Evolutionary conservation across 805 yeast genomes (phyloP).

Genomic region (Ascoidea asiatica): DNA sequence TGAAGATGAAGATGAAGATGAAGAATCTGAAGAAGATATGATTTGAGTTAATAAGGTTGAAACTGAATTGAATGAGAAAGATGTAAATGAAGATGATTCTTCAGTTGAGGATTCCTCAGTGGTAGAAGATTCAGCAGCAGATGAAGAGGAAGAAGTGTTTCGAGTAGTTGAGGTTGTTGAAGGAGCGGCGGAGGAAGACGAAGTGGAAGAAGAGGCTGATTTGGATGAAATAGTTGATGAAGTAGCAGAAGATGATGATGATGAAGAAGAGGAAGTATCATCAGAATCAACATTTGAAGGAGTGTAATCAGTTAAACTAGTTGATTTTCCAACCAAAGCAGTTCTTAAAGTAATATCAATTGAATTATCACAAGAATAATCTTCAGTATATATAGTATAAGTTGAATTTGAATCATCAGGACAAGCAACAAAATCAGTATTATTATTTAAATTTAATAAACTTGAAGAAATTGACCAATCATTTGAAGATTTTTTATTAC

Average conservation of each 20-base stretch:
- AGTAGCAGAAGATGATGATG: neutral
- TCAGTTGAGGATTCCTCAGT: neutral
- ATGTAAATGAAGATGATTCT: neutral
- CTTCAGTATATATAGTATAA: neutral
- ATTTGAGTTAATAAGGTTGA: neutral
- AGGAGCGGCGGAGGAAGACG: neutral
- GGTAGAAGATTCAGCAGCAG: neutral
- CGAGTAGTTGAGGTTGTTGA: neutral
- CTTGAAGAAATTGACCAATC: neutral
- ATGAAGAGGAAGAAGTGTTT: neutral
- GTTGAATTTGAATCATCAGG: neutral
- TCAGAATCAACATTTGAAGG: neutral
- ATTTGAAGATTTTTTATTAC: neutral
- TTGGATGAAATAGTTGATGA: neutral
- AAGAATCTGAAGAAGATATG: conserved; percentile 14
- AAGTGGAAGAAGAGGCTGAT: neutral
- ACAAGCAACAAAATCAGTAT: neutral
- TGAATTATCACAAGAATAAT: neutral
- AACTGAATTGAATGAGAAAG: neutral
- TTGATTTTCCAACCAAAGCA: neutral
- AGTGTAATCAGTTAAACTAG: neutral
- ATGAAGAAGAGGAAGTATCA: neutral
- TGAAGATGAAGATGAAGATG: conserved; percentile 11
- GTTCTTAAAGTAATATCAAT: neutral
- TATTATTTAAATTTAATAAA: no score